Percentiles rank a stretch among this genome's conserved stretches.
Evolutionary conservation across 2,329 filamentous ascomycete genomes (phyloP).

Genomic region (Cadophora sp.): DNA sequence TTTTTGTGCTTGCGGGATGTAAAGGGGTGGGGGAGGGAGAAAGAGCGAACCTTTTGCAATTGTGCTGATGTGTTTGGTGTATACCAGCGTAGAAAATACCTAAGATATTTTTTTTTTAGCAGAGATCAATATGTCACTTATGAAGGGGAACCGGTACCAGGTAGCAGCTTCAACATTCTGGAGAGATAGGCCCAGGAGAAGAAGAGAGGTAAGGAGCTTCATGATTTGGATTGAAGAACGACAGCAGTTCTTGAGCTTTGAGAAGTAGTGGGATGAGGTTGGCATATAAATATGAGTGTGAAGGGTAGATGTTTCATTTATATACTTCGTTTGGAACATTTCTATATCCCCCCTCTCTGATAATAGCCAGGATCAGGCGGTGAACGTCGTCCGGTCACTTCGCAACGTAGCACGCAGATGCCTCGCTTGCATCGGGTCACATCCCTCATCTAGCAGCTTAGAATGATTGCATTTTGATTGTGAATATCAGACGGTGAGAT

Average conservation of each 20-base stretch:
- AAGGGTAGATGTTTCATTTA: constrained; percentile 14
- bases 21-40: not conserved
- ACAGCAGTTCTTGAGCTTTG: not conserved
- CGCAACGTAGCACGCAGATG: not conserved
- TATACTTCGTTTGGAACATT: not conserved
- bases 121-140: not conserved
- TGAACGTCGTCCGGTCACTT: not conserved
- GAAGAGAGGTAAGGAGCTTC: not conserved
- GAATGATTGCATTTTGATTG: not conserved
- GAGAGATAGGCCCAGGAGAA: not conserved
- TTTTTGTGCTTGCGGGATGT: not conserved
- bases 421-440: not conserved
- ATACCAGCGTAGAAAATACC: constrained; percentile 30
- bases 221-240: not conserved
- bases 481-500: not conserved
- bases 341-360: not conserved
- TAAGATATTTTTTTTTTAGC: not conserved
- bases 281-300: not conserved
- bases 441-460: not conserved
- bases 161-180: constrained; percentile 15
- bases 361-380: not conserved
- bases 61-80: constrained; percentile 24
- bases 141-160: not conserved
- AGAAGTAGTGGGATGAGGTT: not conserved
- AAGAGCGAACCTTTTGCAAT: constrained; percentile 24